These are phyloP conservation scores for Ceratocystis papillata DNA, from an alignment of 2,329 filamentous ascomycete genomes.

Conservation along the genomic window DNA sequence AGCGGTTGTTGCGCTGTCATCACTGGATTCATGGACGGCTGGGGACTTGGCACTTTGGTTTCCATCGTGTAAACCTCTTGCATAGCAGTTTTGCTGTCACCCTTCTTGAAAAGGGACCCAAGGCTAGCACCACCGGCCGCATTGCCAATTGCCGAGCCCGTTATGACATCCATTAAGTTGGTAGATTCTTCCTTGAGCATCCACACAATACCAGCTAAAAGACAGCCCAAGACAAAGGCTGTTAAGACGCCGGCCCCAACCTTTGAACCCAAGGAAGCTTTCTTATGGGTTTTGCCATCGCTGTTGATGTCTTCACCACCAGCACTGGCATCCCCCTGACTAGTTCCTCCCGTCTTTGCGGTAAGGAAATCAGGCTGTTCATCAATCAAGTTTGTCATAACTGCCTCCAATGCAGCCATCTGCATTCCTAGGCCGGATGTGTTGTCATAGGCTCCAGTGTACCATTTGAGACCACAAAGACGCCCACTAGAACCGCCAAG, in stretches of 20 bases:
- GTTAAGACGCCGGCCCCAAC: conserved; percentile 59
- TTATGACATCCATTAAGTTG: conserved; percentile 8
- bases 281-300: conserved; percentile 28
- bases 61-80: not conserved
- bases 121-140: not conserved
- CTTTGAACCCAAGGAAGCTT: conserved; percentile 43
- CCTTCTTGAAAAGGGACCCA: conserved; percentile 6
- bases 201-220: conserved; percentile 44
- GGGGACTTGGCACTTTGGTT: conserved; percentile 3
- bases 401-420: conserved; percentile 57
- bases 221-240: conserved; percentile 42
- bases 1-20: not conserved
- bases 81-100: conserved; percentile 4
- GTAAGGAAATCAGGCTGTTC: conserved; percentile 37
- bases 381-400: conserved; percentile 50
- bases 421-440: conserved; percentile 56
- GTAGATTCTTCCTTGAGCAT: conserved; percentile 40
- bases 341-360: conserved; percentile 47
- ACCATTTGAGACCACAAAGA: conserved; percentile 53
- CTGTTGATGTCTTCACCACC: conserved; percentile 39
- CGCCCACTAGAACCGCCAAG: conserved; percentile 45
- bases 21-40: not conserved
- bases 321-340: conserved; percentile 37
- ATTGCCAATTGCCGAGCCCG: not conserved
- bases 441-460: conserved; percentile 45